Base-by-base conservation (phyloP, 169 alveolate genomes). In the Cyclospora cayetanensis region DNA sequence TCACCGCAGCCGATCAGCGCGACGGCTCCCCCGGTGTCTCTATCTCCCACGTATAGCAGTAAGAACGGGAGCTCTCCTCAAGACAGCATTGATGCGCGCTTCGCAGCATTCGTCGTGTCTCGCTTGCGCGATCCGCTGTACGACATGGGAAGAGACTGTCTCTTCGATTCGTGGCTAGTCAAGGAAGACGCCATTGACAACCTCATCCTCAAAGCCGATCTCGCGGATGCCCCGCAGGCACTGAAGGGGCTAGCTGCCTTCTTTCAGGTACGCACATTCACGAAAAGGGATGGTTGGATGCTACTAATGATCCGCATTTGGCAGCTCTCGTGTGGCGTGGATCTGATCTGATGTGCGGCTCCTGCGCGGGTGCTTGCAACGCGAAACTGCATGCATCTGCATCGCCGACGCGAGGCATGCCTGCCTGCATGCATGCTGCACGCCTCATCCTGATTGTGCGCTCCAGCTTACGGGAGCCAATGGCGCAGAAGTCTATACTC, bases 201-300 rank as follows among this genome's bases (percentile, higher is more conserved):
- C 20, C 22, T 79, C 42, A 27, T 43, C 42, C 66, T 39, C 18
- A 39, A 86, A 37, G 41, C 39, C 60, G 77, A 79, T 41, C 39
- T 66, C 34, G 76, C 70, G 35, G 42, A 68, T 5, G 84, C 92
- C 46, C 84, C 84, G 27, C 41, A 86, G 41, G 42, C 52, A 22
- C 37, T 86, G 22, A 34, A 66, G 76, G 70, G 60, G 50, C 29
- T 68, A n/a, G 92, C 92, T 11, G 82, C 70, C 35, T 86, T 86
- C 74, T 86, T 86, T 70, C 46, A 52, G 88, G 88, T 66, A 41
- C 29, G 50, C 12, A 20, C 87, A 11, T 53, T 22, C 34, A 53
- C 2, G n/a, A n/a, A n/a, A n/a, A n/a, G n/a, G n/a, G n/a, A n/a
- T n/a, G n/a, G n/a, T n/a, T n/a, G n/a, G n/a, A n/a, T n/a, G n/a